These are phyloP conservation scores for Falciphora oryzae DNA, from an alignment of 2,329 filamentous ascomycete genomes.

Conservation along the genomic window DNA sequence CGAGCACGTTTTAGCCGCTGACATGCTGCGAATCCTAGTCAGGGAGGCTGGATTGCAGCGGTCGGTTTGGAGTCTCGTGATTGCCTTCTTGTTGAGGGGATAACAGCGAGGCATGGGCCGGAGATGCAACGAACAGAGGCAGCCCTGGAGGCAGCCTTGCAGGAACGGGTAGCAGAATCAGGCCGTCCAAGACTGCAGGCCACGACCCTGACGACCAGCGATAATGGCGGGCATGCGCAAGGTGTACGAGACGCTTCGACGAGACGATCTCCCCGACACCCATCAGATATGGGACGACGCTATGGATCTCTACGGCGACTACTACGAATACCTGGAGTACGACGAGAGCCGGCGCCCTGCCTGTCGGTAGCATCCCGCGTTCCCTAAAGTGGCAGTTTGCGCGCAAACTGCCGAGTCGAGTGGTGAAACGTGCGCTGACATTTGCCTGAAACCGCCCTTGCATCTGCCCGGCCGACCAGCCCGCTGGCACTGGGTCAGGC, in stretches of 20 bases:
- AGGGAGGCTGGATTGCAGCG: no score
- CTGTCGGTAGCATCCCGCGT: not conserved
- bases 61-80: no score
- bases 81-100: no score
- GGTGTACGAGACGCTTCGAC: not conserved
- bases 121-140: no score
- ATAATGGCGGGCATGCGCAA: not conserved
- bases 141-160: no score
- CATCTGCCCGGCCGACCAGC: not conserved
- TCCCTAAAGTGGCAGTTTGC: not conserved
- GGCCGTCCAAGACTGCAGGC: no score
- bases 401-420: no score
- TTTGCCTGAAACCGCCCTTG: not conserved
- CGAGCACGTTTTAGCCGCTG: no score
- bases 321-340: not conserved
- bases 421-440: not conserved
- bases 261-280: not conserved
- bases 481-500: not conserved
- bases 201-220: no score
- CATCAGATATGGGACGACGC: not conserved
- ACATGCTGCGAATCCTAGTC: no score
- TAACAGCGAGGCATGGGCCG: no score
- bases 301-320: not conserved
- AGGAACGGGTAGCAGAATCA: no score
- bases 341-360: not conserved